Evolutionary conservation across 192 early-diverging fungal genomes (phyloP), one percentile per base, ranked within the genome.

Genomic region (Coemansia sp.): DNA sequence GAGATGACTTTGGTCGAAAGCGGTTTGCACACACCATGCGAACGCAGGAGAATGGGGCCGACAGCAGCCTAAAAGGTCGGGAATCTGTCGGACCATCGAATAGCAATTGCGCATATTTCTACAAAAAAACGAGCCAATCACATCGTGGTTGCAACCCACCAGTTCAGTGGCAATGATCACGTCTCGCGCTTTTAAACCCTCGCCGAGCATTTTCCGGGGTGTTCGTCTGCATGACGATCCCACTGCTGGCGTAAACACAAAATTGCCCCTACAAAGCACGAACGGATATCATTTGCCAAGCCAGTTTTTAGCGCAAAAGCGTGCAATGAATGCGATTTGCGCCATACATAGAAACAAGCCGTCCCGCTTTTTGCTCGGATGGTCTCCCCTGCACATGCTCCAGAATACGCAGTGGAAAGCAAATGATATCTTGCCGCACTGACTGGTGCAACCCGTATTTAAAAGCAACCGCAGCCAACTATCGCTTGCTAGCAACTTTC

Each of bases 271-370:
- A 22, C 52, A 28, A 48, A 48, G 47, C 17, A 17, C 19, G 47
- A 20, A 48, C 15, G 19, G n/a, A 20, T 20, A 31, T 21, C 25
- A 54, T 17, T 54, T 21, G 52, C 52, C 28, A 54, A 54, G 23
- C 50, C 50, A 25, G 23, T 11, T 52, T 52, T 52, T 49, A 20
- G 8, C 20, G 49, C 22, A 51, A 51, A 22, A 34, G 31, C 31
- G 40, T 44, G 40, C 15, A n/a, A 44, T 54, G 11, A 54, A 15
- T 28, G 52, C 52, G 52, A 54, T 54, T 54, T 54, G 25, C 52
- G 28, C 21, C 52, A 14, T 21, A 54, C 28, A 26, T 25, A 28
- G 28, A 54, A 54, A 20, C 19, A 8, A 28, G 25, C 9, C 15
- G 23, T 5, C 28, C 28, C 28, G 7, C 28, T 14, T 25, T 25